These are phyloP conservation scores for Cystobasidium ongulense DNA, from an alignment of 768 basidiomycete genomes.

Conservation along the genomic window DNA sequence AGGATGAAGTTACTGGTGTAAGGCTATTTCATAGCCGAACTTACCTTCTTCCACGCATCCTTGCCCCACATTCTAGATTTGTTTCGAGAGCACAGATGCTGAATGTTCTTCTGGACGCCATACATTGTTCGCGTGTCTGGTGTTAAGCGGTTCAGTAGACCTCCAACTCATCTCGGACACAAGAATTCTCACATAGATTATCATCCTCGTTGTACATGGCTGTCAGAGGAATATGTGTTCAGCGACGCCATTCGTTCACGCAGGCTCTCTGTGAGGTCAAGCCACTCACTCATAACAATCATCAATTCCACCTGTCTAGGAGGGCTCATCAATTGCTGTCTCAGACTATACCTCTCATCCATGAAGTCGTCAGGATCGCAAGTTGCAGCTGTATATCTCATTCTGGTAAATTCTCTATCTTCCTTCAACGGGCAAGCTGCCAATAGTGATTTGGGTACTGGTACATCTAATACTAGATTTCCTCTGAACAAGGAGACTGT, in stretches of 20 bases:
- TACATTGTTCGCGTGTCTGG: conserved; percentile 67
- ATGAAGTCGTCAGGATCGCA: conserved; percentile 93
- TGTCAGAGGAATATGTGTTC: background rate
- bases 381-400: conserved; percentile 92
- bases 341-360: conserved; percentile 68
- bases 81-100: conserved; percentile 74
- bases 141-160: background rate
- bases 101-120: conserved; percentile 89
- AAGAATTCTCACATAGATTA: background rate
- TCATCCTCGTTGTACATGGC: conserved; percentile 29
- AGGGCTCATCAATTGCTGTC: conserved; percentile 85
- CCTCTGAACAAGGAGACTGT: conserved; percentile 65
- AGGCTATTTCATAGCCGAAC: background rate
- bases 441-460: conserved; percentile 82
- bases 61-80: conserved; percentile 91
- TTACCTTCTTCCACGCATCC: conserved; percentile 88
- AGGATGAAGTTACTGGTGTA: too few relatives aligned
- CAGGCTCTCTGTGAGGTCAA: background rate
- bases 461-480: conserved; percentile 78
- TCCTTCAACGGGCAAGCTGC: conserved; percentile 67
- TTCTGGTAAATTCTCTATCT: conserved; percentile 85
- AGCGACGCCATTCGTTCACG: background rate
- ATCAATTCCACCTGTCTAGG: conserved; percentile 85
- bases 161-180: background rate
- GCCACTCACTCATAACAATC: conserved; percentile 67